phyloP scores from a whole-genome alignment of 192 early-diverging fungal species.

The Geranomyces variabilis region DNA sequence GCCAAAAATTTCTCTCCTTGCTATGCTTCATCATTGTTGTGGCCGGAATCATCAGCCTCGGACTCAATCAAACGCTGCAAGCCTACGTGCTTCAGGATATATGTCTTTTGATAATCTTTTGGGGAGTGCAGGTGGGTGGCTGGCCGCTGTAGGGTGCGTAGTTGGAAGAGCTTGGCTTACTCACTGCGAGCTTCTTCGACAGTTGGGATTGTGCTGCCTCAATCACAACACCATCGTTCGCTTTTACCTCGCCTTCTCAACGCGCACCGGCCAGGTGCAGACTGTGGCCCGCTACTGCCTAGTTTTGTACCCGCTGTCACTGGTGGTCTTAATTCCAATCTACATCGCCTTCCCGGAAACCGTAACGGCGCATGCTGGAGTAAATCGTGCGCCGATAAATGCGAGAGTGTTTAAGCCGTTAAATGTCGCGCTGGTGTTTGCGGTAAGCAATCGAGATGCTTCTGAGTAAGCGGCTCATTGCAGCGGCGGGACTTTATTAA shows the following conservation, averaged over 20 bases:
- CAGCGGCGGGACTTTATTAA: too few relatives aligned
- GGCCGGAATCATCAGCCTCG: constrained; percentile 13
- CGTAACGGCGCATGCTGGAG: not conserved
- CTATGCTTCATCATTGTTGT: constrained; percentile 1
- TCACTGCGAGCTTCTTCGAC: not conserved
- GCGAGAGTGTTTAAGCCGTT: not conserved
- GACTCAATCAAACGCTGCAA: constrained; percentile 3
- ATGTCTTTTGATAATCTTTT: not conserved
- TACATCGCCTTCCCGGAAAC: not conserved
- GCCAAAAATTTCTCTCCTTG: not conserved
- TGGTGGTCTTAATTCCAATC: not conserved
- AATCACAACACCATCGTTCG: constrained; percentile 16
- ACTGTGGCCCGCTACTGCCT: not conserved
- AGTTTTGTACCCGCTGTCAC: constrained; percentile 1
- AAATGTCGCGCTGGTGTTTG: constrained; percentile 11
- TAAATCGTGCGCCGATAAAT: not conserved
- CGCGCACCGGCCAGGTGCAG: not conserved
- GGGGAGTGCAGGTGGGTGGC: constrained; percentile 6
- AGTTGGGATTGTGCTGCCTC: constrained; percentile 10
- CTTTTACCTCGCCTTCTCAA: not conserved
- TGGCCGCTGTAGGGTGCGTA: not conserved
- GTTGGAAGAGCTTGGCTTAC: not conserved
- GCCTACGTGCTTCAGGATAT: not conserved
- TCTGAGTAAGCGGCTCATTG: too few relatives aligned
- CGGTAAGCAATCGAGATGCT: too few relatives aligned